Percentiles rank a stretch among this genome's conserved stretches.
Evolutionary conservation across 23 red algal genomes (phyloP).

Genomic region (Gracilaria domingensis): DNA sequence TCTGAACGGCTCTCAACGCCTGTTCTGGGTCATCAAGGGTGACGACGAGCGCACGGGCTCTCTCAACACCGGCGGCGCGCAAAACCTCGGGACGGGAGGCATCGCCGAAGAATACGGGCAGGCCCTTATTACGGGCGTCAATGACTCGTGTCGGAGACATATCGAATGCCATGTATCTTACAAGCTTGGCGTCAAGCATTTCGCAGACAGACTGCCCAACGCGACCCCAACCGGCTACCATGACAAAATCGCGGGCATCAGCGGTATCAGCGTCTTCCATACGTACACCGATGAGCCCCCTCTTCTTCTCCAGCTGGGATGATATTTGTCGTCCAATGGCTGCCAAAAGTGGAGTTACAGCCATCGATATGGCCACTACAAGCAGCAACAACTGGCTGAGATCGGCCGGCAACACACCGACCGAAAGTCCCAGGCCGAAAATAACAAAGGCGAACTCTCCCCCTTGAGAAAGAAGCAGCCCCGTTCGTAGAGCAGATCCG

Average conservation of each 20-base stretch:
- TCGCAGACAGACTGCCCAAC: conserved; percentile 98
- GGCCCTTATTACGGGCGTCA: conserved; percentile 86
- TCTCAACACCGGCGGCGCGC: conserved; percentile 84
- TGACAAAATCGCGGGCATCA: conserved; percentile 94
- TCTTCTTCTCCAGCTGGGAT: conserved; percentile 68
- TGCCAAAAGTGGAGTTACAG: conserved; percentile 88
- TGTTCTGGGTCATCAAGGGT: conserved; percentile 93
- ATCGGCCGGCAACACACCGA: conserved; percentile 83
- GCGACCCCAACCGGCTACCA: conserved; percentile 97
- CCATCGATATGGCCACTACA: conserved; percentile 95
- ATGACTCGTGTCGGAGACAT: conserved; percentile 96
- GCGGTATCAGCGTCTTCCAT: conserved; percentile 88
- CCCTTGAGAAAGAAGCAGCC: conserved; percentile 95
- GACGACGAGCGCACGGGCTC: conserved; percentile 91
- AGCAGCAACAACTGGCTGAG: conserved; percentile 85
- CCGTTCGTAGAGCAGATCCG: conserved; percentile 84
- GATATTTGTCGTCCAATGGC: conserved; percentile 79
- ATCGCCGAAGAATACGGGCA: conserved; percentile 98
- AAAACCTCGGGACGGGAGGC: conserved; percentile 95
- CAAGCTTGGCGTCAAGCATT: conserved; percentile 92
- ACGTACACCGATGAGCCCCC: conserved; percentile 93
- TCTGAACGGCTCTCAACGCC: conserved; percentile 84
- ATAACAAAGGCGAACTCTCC: conserved; percentile 99
- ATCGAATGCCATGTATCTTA: conserved; percentile 97
- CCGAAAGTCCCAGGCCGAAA: conserved; percentile 80